Evolutionary conservation across 768 basidiomycete species (phyloP).

Genomic region (Nidula microcarpa): DNA sequence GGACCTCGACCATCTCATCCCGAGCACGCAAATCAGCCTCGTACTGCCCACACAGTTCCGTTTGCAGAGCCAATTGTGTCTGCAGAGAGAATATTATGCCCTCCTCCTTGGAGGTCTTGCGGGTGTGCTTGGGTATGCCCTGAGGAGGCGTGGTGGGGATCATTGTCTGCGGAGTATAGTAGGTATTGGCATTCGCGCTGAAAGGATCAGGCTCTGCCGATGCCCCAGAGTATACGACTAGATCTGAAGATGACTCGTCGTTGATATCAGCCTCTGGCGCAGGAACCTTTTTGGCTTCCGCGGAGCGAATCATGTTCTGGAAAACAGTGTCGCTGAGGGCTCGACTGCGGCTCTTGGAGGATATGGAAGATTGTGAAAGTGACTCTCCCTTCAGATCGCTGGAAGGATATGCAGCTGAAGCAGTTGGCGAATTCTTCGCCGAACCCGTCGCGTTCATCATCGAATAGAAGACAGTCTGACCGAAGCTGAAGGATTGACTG

Average conservation of each 20-base stretch:
- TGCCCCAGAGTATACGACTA: constrained; percentile 42
- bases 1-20: constrained; percentile 65
- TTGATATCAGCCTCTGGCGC: constrained; percentile 62
- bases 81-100: constrained; percentile 69
- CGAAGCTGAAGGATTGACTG: constrained; percentile 67
- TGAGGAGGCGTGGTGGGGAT: constrained; percentile 65
- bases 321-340: constrained; percentile 65
- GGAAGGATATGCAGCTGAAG: constrained; percentile 23
- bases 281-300: constrained; percentile 19
- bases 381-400: constrained; percentile 25
- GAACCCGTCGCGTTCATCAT: constrained; percentile 23
- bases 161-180: constrained; percentile 73
- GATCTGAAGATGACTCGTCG: constrained; percentile 46
- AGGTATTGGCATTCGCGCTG: constrained; percentile 66
- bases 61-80: constrained; percentile 72
- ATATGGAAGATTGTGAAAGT: constrained; percentile 15
- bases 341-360: constrained; percentile 42
- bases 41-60: constrained; percentile 72
- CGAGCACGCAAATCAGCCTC: constrained; percentile 71
- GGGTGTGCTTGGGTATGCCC: constrained; percentile 37
- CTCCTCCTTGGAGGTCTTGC: constrained; percentile 69
- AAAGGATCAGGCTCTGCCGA: constrained; percentile 67
- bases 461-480: constrained; percentile 61
- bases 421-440: constrained; percentile 14
- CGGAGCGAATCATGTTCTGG: constrained; percentile 48